Evolutionary conservation across 345 rosid genomes (phyloP), one percentile per base, ranked within the genome.

Genomic region (Pseudoturritis turrita): DNA sequence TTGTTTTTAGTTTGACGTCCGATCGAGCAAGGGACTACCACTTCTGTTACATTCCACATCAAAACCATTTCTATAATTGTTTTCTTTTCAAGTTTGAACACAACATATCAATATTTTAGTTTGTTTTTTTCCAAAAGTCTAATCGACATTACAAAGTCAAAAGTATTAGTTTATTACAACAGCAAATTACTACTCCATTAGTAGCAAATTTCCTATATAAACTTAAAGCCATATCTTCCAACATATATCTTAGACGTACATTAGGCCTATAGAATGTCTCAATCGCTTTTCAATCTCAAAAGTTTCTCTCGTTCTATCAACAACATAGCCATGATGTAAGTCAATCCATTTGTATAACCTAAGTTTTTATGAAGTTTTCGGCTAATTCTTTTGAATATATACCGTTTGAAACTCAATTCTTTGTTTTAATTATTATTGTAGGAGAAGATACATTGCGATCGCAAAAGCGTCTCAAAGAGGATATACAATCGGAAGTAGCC

Each of bases 141-240:
- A 29, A 41, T 55, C n/a, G 4, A 29, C 73, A 62, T 62, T 28
- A 33, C 76, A 29, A 53, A 50, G 74, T 59, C 74, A 70, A 70
- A 61, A 10, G 26, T 31, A 52, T 21, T 43, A 41, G 63, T 62
- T 62, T 61, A 61, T 14, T 28, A 59, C 29, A 59, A 19, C 12
- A 71, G 39, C 46, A 19, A 2, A n/a, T 6, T 60, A 3, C n/a
- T 19, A 33, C 8, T 36, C n/a, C n/a, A 17, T 39, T 23, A 28
- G 21, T 50, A 50, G 35, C 31, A 71, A 49, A 3, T 50, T 71
- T 11, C 15, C 43, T 61, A 18, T 18, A 17, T 58, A 70, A 19
- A 31, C n/a, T 45, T 19, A 47, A 33, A 70, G 21, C 59, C 29
- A 35, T 22, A 26, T 33, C 15, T 43, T 44, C 23, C 63, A 18